phyloP scores from a whole-genome alignment of 768 basidiomycete genomes.

The Mycena belliarum region DNA sequence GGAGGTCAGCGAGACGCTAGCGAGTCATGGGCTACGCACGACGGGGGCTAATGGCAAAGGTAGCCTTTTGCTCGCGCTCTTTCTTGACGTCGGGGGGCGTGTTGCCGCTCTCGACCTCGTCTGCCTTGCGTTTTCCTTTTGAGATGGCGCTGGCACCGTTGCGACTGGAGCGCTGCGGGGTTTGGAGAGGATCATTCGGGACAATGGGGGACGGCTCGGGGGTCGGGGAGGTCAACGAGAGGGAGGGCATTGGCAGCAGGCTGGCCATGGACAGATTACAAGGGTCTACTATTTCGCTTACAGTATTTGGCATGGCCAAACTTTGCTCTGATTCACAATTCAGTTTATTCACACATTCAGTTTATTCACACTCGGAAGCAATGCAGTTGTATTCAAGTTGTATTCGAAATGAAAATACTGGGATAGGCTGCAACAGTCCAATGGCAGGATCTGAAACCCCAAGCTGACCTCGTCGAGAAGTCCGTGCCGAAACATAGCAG shows the following conservation, averaged over 20 bases:
- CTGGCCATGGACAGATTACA: background rate
- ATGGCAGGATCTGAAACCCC: too few relatives aligned
- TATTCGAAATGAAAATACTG: too few relatives aligned
- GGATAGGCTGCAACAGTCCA: too few relatives aligned
- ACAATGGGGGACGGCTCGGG: slow-evolving; percentile 13
- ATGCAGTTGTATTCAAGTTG: too few relatives aligned
- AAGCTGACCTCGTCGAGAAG: too few relatives aligned
- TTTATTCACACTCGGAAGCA: too few relatives aligned
- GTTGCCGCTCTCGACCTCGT: slow-evolving; percentile 19
- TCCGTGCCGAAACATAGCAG: too few relatives aligned
- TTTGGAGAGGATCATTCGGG: background rate
- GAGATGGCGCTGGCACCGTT: background rate
- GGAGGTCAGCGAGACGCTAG: background rate
- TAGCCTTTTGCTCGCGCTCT: slow-evolving; percentile 12
- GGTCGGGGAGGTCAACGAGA: slow-evolving; percentile 15
- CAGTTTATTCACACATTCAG: too few relatives aligned
- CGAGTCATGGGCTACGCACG: slow-evolving; percentile 4
- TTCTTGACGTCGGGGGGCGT: slow-evolving; percentile 19
- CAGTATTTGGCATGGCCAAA: background rate
- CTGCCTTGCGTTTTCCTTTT: slow-evolving; percentile 23
- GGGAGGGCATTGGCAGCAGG: slow-evolving; percentile 9
- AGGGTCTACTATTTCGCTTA: background rate
- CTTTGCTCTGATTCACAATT: background rate
- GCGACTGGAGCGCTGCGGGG: background rate
- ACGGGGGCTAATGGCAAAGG: slow-evolving; percentile 17